Conservation (phyloP, 257 asterid species). For the Handroanthus guayacan region DNA sequence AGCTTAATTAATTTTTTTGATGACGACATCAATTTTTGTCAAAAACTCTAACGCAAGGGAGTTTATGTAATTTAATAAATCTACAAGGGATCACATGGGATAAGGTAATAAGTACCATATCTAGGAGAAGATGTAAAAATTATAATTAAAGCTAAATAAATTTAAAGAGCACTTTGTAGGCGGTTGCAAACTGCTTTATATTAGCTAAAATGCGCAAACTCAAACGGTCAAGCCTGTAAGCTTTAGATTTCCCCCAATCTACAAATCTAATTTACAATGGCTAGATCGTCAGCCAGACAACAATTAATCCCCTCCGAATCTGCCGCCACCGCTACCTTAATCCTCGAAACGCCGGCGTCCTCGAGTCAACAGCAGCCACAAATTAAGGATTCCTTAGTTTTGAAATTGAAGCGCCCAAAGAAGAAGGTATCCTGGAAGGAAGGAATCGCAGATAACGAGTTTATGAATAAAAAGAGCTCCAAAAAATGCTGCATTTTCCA, state of each 20-base stretch:
- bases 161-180: no score
- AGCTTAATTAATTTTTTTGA: no score
- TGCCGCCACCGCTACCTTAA: conserved; percentile 37
- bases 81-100: no score
- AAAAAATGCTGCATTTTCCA: conserved; percentile 77
- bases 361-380: conserved; percentile 42
- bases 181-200: no score
- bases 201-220: conserved; percentile 1
- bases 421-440: conserved; percentile 57
- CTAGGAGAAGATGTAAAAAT: not conserved
- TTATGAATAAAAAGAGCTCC: conserved; percentile 69
- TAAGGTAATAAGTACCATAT: no score
- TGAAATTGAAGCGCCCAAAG: conserved; percentile 50
- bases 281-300: conserved; percentile 39
- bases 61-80: no score
- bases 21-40: no score
- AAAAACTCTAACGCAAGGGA: no score
- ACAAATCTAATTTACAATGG: conserved; percentile 32
- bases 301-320: conserved; percentile 31
- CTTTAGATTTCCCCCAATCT: conserved; percentile 33
- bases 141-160: not conserved
- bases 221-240: conserved; percentile 24
- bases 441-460: conserved; percentile 71
- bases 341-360: conserved; percentile 39
- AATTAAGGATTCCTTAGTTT: conserved; percentile 46